These are phyloP conservation scores for Starmerella roubikii DNA, from an alignment of 805 yeast genomes.

Conservation along the genomic window DNA sequence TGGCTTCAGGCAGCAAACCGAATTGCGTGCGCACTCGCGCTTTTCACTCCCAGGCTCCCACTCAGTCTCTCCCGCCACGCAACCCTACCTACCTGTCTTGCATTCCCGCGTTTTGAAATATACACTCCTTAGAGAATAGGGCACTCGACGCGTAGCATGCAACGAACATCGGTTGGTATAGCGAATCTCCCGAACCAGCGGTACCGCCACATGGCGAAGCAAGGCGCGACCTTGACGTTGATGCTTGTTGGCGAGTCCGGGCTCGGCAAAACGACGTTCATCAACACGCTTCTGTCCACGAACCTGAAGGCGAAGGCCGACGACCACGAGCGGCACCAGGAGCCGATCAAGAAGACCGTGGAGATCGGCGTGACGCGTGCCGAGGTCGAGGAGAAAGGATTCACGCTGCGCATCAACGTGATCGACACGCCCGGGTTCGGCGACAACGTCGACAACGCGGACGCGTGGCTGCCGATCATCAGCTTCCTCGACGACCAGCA, in stretches of 20 bases:
- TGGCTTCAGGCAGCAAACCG: too few relatives aligned
- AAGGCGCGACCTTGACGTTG: constrained; percentile 63
- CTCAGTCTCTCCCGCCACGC: too few relatives aligned
- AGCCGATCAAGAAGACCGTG: constrained; percentile 29
- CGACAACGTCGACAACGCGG: constrained; percentile 48
- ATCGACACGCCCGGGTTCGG: constrained; percentile 75
- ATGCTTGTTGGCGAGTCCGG: constrained; percentile 84
- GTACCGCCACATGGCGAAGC: constrained; percentile 26
- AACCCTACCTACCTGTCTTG: too few relatives aligned
- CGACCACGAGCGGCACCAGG: constrained; percentile 28
- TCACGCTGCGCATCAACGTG: constrained; percentile 44
- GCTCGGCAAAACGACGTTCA: constrained; percentile 48
- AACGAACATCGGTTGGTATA: constrained; percentile 22
- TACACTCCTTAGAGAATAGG: too few relatives aligned
- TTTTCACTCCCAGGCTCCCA: too few relatives aligned
- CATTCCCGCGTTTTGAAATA: too few relatives aligned
- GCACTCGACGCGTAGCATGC: too few relatives aligned
- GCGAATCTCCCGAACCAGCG: constrained; percentile 26
- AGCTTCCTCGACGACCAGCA: constrained; percentile 73
- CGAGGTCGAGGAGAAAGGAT: constrained; percentile 46
- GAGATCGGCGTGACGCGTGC: constrained; percentile 32
- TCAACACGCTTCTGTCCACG: constrained; percentile 64
- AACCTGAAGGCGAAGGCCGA: constrained; percentile 32
- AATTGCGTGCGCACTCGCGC: too few relatives aligned
- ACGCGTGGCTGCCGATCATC: constrained; percentile 54